Evolutionary conservation across 169 alveolate genomes (phyloP), one percentile per base, ranked within the genome.

Genomic region (Cryptosporidium tyzzeri): DNA sequence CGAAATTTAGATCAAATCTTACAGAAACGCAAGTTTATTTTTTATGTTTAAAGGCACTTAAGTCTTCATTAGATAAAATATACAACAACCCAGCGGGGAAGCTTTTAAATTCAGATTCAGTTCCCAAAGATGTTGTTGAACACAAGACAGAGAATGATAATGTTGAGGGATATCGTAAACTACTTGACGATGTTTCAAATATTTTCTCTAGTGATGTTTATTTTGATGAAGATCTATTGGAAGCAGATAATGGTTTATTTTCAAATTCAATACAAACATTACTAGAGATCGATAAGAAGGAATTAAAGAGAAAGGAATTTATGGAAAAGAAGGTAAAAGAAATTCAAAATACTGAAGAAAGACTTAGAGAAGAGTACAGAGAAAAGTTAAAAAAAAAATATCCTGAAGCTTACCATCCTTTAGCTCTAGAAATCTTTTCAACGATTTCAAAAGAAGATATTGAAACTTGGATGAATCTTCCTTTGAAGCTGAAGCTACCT

Each of bases 341-440:
- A 59, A 65, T 65, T 33, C 44, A 33, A 14, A 33, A 10, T n/a
- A 14, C 44, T 21, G 71, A 65, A 10, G 48, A 65, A 29, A 65
- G 50, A 65, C 29, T 65, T 31, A 26, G 18, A 29, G 69, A 71
- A 16, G 85, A 71, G 35, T 50, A 23, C 23, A 71, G 70, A 50
- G 29, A 35, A 14, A 59, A 59, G 41, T 16, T 29, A 62, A 65
- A 62, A 12, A 80, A 31, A 12, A 23, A 39, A 48, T 80, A 80
- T 65, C 89, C 89, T 14, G 75, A 80, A n/a, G 80, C 73, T 26
- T 80, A 62, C 29, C 65, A 80, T 80, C 89, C 89, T n/a, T 14
- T 80, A 35, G 89, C 89, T 31, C n/a, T 80, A 10, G 89, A 80
- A 62, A 65, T 80, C 37, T 8, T 80, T 41, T 61, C 75, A 61